Percentiles rank a stretch among this genome's conserved stretches.
These are phyloP conservation scores for Saccharum spontaneum DNA, from an alignment of 176 grass and related monocot species.

Conservation along the genomic window DNA sequence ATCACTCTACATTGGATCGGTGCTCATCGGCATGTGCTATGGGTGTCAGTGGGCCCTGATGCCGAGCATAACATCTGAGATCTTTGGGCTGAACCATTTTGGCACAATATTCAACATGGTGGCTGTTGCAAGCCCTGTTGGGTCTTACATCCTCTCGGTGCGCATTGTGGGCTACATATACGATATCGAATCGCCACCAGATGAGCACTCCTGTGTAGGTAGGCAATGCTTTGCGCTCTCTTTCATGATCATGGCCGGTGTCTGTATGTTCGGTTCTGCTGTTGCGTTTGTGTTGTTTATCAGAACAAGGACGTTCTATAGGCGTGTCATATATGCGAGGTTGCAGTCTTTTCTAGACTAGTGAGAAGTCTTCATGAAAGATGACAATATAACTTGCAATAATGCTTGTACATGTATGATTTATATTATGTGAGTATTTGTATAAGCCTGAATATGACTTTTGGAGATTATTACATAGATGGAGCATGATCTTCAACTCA, in stretches of 20 bases:
- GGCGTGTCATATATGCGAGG: conserved; percentile 38
- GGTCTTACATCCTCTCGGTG: conserved; percentile 74
- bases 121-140: conserved; percentile 65
- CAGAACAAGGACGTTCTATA: conserved; percentile 72
- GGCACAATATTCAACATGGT: conserved; percentile 75
- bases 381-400: neutral
- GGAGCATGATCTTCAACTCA: neutral
- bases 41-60: conserved; percentile 75
- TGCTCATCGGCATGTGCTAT: conserved; percentile 68
- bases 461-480: neutral
- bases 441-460: neutral
- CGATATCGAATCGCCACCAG: conserved; percentile 47
- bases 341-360: conserved; percentile 26
- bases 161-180: conserved; percentile 70
- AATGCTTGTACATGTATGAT: neutral
- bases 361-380: neutral
- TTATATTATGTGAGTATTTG: neutral
- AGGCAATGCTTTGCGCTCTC: conserved; percentile 67
- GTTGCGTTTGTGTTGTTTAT: conserved; percentile 46
- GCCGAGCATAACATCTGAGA: conserved; percentile 75
- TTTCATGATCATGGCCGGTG: conserved; percentile 62
- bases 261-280: conserved; percentile 40
- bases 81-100: conserved; percentile 68
- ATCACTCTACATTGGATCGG: conserved; percentile 59
- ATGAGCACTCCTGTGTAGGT: conserved; percentile 37